These are phyloP conservation scores for Cydonia oblonga DNA, from an alignment of 331 rosid genomes.

Conservation along the genomic window DNA sequence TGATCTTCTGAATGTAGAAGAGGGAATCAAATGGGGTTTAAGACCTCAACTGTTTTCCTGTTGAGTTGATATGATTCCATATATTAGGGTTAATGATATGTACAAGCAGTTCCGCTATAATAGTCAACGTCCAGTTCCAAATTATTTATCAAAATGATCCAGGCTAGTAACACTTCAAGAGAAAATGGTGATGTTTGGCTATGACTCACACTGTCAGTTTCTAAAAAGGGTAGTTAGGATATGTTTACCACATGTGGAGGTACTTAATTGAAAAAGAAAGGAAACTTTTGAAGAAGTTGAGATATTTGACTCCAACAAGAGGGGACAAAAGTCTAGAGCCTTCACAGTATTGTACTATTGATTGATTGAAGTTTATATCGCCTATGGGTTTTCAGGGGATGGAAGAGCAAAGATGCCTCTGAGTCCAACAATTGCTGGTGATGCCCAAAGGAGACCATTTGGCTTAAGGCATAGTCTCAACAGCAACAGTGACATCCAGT, in stretches of 20 bases:
- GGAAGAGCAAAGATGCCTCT: conserved; percentile 84
- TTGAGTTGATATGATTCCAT: background rate
- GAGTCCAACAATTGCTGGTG: conserved; percentile 65
- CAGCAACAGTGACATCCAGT: conserved; percentile 50
- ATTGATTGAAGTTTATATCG: background rate
- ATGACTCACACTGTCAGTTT: background rate
- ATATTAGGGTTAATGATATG: background rate
- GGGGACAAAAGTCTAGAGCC: background rate
- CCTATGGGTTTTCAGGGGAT: conserved; percentile 44
- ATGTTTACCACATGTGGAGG: background rate
- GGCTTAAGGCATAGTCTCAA: conserved; percentile 39
- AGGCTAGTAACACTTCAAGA: background rate
- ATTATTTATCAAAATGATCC: background rate
- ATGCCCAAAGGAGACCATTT: conserved; percentile 48
- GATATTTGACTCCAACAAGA: background rate
- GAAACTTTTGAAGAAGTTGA: background rate
- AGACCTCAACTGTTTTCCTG: background rate
- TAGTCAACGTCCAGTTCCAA: background rate
- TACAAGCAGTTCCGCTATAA: background rate
- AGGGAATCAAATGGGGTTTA: background rate
- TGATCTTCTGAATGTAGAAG: background rate
- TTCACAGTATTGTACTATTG: background rate
- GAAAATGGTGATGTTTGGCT: background rate
- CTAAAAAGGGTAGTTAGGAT: background rate
- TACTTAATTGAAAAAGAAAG: background rate